A percentile compares a stretch with the other conserved stretches of the same genome.
Evolutionary conservation across 345 rosid species (phyloP).

Genomic region (Syzygium aqueum): DNA sequence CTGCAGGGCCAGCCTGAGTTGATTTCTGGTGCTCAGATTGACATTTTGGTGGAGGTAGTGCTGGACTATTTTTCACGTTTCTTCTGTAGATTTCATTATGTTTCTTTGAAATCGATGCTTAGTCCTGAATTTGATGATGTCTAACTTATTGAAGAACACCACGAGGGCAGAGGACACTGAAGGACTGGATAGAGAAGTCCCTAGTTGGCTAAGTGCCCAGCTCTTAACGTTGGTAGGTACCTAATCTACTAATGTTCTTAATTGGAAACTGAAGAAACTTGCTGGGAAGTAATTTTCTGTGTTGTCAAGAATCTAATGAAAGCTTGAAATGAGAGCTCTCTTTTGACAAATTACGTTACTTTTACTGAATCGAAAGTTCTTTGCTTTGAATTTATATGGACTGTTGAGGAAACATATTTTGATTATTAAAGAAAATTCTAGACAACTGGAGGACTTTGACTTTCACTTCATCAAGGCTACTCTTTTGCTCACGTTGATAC

Average conservation of each 20-base stretch:
- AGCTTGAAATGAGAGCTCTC: neutral
- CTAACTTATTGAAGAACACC: constrained; percentile 33
- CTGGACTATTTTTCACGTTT: neutral
- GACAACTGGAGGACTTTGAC: neutral
- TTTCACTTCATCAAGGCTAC: neutral
- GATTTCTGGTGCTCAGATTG: constrained; percentile 67
- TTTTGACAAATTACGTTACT: neutral
- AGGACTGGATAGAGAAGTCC: constrained; percentile 22
- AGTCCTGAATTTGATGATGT: neutral
- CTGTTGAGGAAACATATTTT: neutral
- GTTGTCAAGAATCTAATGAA: neutral
- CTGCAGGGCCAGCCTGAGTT: constrained; percentile 54
- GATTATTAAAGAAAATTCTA: neutral
- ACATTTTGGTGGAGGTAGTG: constrained; percentile 74
- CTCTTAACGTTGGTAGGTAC: constrained; percentile 54
- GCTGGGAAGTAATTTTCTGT: neutral
- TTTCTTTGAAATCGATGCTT: neutral
- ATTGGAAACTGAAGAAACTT: neutral
- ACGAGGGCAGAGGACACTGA: constrained; percentile 1
- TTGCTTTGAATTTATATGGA: neutral
- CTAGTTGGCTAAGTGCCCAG: constrained; percentile 42
- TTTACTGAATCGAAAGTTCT: neutral
- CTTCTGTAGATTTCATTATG: neutral
- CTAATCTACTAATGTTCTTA: neutral
- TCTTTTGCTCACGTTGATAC: neutral